A percentile compares a stretch with the other conserved stretches of the same genome.
phyloP scores from a whole-genome alignment of 257 asterid species.

The Paulownia fortunei region DNA sequence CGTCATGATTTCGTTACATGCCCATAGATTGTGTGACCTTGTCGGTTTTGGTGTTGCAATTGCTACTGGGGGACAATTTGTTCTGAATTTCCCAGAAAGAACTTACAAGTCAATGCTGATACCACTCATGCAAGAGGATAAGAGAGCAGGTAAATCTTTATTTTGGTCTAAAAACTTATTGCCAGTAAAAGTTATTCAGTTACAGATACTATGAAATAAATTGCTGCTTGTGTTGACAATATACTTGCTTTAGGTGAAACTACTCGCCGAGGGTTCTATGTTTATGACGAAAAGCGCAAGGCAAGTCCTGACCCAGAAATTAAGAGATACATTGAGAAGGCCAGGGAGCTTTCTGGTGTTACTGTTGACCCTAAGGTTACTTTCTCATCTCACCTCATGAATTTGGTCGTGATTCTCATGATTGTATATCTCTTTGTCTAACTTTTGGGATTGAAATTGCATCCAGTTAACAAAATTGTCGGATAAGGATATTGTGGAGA shows the following conservation, averaged over 20 bases:
- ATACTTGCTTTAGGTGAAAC: constrained; percentile 68
- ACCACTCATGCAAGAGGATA: constrained; percentile 91
- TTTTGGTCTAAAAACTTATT: not conserved
- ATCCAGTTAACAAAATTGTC: constrained; percentile 64
- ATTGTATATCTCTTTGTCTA: not conserved
- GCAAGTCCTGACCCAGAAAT: constrained; percentile 94
- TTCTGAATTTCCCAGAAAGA: constrained; percentile 79
- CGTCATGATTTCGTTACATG: constrained; percentile 10
- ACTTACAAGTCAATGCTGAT: constrained; percentile 85
- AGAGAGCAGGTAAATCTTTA: constrained; percentile 69
- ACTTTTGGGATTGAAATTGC: constrained; percentile 5
- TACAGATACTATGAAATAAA: not conserved
- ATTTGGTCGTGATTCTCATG: not conserved
- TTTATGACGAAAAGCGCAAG: constrained; percentile 77
- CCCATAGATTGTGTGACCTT: constrained; percentile 77
- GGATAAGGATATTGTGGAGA: constrained; percentile 91
- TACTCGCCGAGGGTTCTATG: constrained; percentile 76
- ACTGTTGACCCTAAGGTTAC: constrained; percentile 81
- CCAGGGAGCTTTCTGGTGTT: constrained; percentile 81
- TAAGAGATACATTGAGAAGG: constrained; percentile 74
- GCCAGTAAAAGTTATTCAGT: not conserved
- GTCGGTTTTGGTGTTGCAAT: constrained; percentile 91
- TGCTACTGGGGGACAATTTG: constrained; percentile 84
- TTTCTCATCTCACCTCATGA: constrained; percentile 16
- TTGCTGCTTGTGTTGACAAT: constrained; percentile 14